Percentiles rank a stretch among this genome's conserved stretches.
Conservation (phyloP, 2,329 filamentous ascomycete species). For the Phialocephala subalpina region DNA sequence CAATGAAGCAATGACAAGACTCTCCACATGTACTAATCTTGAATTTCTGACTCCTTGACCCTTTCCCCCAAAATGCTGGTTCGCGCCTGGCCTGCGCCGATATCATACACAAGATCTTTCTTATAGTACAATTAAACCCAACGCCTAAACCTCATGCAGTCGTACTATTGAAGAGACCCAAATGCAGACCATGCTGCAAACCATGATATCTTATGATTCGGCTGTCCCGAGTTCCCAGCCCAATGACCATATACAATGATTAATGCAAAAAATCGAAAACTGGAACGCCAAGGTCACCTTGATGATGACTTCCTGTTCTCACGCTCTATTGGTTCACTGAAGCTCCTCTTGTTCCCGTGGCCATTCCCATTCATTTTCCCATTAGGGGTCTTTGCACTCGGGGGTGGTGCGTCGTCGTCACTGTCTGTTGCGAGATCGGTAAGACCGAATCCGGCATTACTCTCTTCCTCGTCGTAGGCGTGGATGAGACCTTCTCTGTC, state of each 20-base stretch:
- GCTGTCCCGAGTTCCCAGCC: constrained; percentile 16
- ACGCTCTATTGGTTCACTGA: constrained; percentile 36
- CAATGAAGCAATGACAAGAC: constrained; percentile 11
- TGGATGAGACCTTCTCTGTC: constrained; percentile 87
- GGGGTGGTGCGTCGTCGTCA: constrained; percentile 61
- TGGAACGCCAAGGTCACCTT: constrained; percentile 32
- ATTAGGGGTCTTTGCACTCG: constrained; percentile 30
- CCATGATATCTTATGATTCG: constrained; percentile 19
- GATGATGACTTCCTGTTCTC: constrained; percentile 35
- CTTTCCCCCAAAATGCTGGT: constrained; percentile 18
- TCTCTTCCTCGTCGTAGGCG: constrained; percentile 86
- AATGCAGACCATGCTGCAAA: constrained; percentile 34
- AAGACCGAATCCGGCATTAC: constrained; percentile 72
- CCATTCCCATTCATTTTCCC: constrained; percentile 45
- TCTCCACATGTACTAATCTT: constrained; percentile 21
- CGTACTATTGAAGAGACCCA: constrained; percentile 32
- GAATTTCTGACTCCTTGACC: constrained; percentile 12
- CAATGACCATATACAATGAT: constrained; percentile 34
- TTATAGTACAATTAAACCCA: constrained; percentile 31
- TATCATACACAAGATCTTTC: constrained; percentile 35
- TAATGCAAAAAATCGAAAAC: constrained; percentile 28
- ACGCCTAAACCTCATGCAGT: constrained; percentile 38
- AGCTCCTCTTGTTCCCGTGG: constrained; percentile 43
- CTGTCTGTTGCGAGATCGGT: constrained; percentile 82
- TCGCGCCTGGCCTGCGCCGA: constrained; percentile 19